Percentiles rank a stretch among this genome's conserved stretches.
Evolutionary conservation across 2,329 filamentous ascomycete species (phyloP).

Genomic region (Colletotrichum phormii): DNA sequence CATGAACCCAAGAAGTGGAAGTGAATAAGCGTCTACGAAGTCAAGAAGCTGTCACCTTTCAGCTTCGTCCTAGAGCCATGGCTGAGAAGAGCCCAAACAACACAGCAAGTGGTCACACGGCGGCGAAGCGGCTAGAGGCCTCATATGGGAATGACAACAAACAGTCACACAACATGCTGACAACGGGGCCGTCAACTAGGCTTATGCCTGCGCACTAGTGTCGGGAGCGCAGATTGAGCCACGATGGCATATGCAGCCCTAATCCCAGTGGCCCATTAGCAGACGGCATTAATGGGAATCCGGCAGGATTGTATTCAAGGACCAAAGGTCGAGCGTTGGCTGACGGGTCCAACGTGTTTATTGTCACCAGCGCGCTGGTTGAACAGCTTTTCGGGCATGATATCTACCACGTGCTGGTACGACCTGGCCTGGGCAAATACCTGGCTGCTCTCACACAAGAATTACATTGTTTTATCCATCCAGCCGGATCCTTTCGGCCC

Average conservation of each 20-base stretch:
- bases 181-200: constrained; percentile 22
- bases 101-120: background rate
- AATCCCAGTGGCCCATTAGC: constrained; percentile 20
- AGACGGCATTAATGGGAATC: constrained; percentile 15
- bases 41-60: background rate
- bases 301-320: constrained; percentile 17
- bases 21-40: background rate
- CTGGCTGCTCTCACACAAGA: background rate
- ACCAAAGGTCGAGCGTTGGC: constrained; percentile 11
- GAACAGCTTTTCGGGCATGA: background rate
- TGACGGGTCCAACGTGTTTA: constrained; percentile 9
- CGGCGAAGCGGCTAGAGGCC: background rate
- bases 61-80: background rate
- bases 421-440: background rate
- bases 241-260: constrained; percentile 37
- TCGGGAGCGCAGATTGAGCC: constrained; percentile 27
- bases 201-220: constrained; percentile 32
- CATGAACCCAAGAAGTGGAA: background rate
- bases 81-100: background rate
- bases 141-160: background rate
- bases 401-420: constrained; percentile 4
- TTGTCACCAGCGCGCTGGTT: background rate
- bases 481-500: constrained; percentile 1
- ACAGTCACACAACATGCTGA: constrained; percentile 15
- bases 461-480: background rate